These are phyloP conservation scores for Hypoxylon sp. DNA, from an alignment of 2,329 filamentous ascomycete species.

Conservation along the genomic window DNA sequence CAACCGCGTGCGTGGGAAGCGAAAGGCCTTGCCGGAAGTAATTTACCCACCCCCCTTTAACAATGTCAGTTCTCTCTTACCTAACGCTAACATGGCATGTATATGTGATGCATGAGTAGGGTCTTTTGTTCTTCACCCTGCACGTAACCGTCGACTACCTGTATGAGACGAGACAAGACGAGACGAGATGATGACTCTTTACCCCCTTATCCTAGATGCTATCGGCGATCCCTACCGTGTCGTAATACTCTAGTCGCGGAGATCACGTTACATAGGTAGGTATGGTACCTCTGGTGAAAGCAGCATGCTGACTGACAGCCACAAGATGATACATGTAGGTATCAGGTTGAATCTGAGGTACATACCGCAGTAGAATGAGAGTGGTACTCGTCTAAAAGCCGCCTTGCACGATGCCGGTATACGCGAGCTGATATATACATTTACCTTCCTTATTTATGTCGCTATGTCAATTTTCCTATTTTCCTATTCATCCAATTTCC, in stretches of 20 bases:
- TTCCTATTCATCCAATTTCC: slow-evolving; percentile 7
- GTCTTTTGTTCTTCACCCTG: slow-evolving; percentile 7
- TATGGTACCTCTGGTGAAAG: too few species aligned
- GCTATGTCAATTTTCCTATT: slow-evolving; percentile 1
- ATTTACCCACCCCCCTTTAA: too few species aligned
- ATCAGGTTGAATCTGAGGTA: too few species aligned
- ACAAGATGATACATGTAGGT: too few species aligned
- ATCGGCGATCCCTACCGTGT: slow-evolving; percentile 8
- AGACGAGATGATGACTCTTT: slow-evolving; percentile 5
- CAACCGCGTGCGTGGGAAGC: slow-evolving; percentile 29
- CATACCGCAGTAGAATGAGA: slow-evolving; percentile 3
- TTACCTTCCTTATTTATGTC: too few species aligned
- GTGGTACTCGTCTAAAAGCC: slow-evolving; percentile 12
- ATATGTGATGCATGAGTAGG: slow-evolving; percentile 21
- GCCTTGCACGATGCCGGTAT: slow-evolving; percentile 2
- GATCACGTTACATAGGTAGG: slow-evolving; percentile 9
- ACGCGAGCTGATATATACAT: background rate
- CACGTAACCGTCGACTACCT: slow-evolving; percentile 17
- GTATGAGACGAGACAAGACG: too few species aligned
- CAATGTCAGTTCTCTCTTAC: slow-evolving; percentile 20
- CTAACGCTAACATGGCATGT: slow-evolving; percentile 25
- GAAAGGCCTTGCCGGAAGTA: slow-evolving; percentile 21
- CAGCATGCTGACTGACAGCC: too few species aligned
- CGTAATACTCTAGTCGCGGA: slow-evolving; percentile 11
- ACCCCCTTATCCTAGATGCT: slow-evolving; percentile 12